Evolutionary conservation across 768 basidiomycete genomes (phyloP).

Genomic region (Amanita pallidorosea): DNA sequence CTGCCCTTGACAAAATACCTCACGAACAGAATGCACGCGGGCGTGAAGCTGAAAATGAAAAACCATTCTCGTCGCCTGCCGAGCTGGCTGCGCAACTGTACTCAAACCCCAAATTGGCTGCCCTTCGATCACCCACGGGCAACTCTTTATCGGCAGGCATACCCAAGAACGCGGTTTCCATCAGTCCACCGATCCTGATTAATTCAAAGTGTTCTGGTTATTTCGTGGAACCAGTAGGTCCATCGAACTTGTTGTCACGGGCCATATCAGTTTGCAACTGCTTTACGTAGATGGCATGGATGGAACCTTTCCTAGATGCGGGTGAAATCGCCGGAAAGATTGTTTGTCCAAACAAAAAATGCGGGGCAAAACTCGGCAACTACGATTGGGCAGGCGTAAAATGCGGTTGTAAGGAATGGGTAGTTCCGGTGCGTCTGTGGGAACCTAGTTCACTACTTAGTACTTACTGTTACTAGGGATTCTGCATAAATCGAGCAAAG

Average conservation of each 20-base stretch:
- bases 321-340: constrained; percentile 85
- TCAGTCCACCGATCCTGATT: constrained; percentile 55
- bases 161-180: constrained; percentile 18
- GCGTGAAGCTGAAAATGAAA: constrained; percentile 6
- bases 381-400: constrained; percentile 95
- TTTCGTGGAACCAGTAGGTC: constrained; percentile 86
- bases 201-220: constrained; percentile 92
- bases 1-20: constrained; percentile 10
- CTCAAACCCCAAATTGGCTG: constrained; percentile 32
- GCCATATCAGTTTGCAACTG: not conserved
- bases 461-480: constrained; percentile 31
- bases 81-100: constrained; percentile 32
- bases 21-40: constrained; percentile 2
- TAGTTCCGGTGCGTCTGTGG: constrained; percentile 60
- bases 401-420: constrained; percentile 90
- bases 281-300: constrained; percentile 77
- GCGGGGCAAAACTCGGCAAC: constrained; percentile 85
- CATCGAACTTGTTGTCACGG: not conserved
- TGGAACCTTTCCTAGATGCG: constrained; percentile 70
- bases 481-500: constrained; percentile 59
- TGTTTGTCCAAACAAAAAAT: constrained; percentile 84
- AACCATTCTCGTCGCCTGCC: constrained; percentile 15
- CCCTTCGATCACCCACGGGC: constrained; percentile 18
- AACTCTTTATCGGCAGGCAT: constrained; percentile 3
- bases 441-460: not conserved